These are phyloP conservation scores for Beauveria medogensis DNA, from an alignment of 2,329 filamentous ascomycete genomes.

Conservation along the genomic window DNA sequence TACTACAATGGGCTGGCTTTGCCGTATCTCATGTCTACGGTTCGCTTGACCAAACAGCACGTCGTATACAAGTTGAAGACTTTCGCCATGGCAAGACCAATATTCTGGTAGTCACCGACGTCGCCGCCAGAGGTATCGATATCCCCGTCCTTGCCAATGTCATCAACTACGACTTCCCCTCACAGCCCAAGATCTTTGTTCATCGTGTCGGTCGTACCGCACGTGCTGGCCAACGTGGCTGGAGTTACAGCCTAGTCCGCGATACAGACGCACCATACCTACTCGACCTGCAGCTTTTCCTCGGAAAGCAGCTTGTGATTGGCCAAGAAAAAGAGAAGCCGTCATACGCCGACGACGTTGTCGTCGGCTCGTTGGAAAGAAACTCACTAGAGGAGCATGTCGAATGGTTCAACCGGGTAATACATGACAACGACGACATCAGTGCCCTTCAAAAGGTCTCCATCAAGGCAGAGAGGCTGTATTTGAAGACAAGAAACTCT, in stretches of 20 bases:
- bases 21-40: slow-evolving; percentile 92
- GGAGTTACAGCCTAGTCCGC: slow-evolving; percentile 88
- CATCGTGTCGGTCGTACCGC: slow-evolving; percentile 95
- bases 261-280: slow-evolving; percentile 87
- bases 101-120: slow-evolving; percentile 91
- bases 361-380: slow-evolving; percentile 68
- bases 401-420: slow-evolving; percentile 75
- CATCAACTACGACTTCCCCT: slow-evolving; percentile 97
- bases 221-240: slow-evolving; percentile 83
- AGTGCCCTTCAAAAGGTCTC: slow-evolving; percentile 63
- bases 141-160: slow-evolving; percentile 94
- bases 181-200: slow-evolving; percentile 93
- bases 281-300: slow-evolving; percentile 86
- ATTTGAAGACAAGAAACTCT: slow-evolving; percentile 80
- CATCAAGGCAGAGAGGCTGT: slow-evolving; percentile 84
- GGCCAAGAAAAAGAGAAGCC: slow-evolving; percentile 56
- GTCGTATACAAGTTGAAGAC: slow-evolving; percentile 84
- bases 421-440: slow-evolving; percentile 70
- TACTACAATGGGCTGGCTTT: slow-evolving; percentile 78
- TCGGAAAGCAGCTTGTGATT: slow-evolving; percentile 73
- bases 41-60: slow-evolving; percentile 85
- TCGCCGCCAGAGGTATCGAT: slow-evolving; percentile 94
- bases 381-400: slow-evolving; percentile 65
- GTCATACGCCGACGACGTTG: slow-evolving; percentile 75
- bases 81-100: slow-evolving; percentile 80